A percentile compares a stretch with the other conserved stretches of the same genome.
Evolutionary conservation across 139 green algal species (phyloP).

Genomic region (Closterium sp.): DNA sequence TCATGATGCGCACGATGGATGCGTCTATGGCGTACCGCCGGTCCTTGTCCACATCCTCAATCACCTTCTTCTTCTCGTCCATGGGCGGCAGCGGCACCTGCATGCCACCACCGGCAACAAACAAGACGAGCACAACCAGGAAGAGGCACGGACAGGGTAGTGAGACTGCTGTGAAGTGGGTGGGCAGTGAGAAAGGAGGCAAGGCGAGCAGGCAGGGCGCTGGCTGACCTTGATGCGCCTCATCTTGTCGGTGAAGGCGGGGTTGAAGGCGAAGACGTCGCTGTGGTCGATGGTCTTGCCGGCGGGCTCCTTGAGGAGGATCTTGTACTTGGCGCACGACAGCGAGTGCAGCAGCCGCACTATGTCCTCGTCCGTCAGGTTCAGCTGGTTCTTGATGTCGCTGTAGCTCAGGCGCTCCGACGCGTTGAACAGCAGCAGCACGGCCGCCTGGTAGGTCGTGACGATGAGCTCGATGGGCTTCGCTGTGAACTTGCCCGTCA

Average conservation of each 20-base stretch:
- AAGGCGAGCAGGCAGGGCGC: background rate
- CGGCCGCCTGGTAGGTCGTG: constrained; percentile 72
- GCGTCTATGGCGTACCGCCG: constrained; percentile 80
- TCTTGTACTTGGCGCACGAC: constrained; percentile 83
- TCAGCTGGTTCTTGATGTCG: constrained; percentile 78
- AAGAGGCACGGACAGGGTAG: background rate
- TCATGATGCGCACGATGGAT: constrained; percentile 89
- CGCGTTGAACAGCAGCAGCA: constrained; percentile 90
- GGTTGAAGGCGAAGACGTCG: constrained; percentile 87
- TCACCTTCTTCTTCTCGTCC: constrained; percentile 90
- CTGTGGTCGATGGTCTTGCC: constrained; percentile 70
- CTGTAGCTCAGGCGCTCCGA: constrained; percentile 67
- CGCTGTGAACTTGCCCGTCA: constrained; percentile 81
- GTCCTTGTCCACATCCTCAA: constrained; percentile 95
- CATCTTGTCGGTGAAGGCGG: constrained; percentile 86
- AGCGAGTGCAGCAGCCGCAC: constrained; percentile 82
- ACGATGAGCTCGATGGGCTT: constrained; percentile 86
- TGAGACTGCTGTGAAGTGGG: background rate
- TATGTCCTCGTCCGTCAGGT: constrained; percentile 86
- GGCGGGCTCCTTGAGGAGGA: constrained; percentile 79
- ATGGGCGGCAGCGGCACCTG: constrained; percentile 69
- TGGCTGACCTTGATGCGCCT: constrained; percentile 79
- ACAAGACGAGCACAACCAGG: background rate
- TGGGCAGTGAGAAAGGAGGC: background rate
- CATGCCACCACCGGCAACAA: background rate